phyloP scores from a whole-genome alignment of 2,329 filamentous ascomycete genomes.

The Magnaporthiopsis rhizophila region DNA sequence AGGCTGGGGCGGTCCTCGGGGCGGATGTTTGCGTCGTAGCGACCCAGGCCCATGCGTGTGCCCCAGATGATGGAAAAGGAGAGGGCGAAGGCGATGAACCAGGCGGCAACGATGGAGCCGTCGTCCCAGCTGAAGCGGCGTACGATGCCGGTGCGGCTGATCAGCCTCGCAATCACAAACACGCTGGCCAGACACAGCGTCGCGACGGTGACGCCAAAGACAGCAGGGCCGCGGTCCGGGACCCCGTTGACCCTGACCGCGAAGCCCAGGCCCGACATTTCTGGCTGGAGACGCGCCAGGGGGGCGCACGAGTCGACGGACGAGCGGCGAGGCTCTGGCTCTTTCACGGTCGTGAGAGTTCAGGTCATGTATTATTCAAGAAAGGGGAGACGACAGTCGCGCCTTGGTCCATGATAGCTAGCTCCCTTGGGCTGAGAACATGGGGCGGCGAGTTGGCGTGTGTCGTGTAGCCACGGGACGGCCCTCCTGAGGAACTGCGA shows the following conservation, averaged over 20 bases:
- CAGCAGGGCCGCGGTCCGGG: conserved; percentile 47
- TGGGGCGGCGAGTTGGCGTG: not conserved
- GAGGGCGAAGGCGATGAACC: conserved; percentile 62
- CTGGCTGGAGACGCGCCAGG: not conserved
- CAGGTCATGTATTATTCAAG: not conserved
- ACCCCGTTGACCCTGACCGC: conserved; percentile 16
- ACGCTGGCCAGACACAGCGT: conserved; percentile 62
- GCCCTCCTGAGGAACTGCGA: not conserved
- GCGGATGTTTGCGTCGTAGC: conserved; percentile 54
- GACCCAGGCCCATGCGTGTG: conserved; percentile 57
- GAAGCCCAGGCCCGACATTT: not conserved
- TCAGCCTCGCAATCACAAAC: conserved; percentile 67
- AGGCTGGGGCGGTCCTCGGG: conserved; percentile 39
- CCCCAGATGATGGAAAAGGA: conserved; percentile 60
- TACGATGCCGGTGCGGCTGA: conserved; percentile 67
- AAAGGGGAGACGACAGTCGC: not conserved
- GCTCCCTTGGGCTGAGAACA: not conserved
- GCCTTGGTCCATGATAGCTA: not conserved
- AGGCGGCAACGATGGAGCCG: conserved; percentile 71
- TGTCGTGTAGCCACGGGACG: not conserved
- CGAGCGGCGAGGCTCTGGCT: not conserved
- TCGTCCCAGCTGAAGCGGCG: conserved; percentile 68
- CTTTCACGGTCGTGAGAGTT: not conserved
- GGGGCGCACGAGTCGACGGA: too few species aligned
- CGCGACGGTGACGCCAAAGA: conserved; percentile 62